Evolutionary conservation across 352 stramenopile genomes (phyloP).

Genomic region (Globisporangium solare): DNA sequence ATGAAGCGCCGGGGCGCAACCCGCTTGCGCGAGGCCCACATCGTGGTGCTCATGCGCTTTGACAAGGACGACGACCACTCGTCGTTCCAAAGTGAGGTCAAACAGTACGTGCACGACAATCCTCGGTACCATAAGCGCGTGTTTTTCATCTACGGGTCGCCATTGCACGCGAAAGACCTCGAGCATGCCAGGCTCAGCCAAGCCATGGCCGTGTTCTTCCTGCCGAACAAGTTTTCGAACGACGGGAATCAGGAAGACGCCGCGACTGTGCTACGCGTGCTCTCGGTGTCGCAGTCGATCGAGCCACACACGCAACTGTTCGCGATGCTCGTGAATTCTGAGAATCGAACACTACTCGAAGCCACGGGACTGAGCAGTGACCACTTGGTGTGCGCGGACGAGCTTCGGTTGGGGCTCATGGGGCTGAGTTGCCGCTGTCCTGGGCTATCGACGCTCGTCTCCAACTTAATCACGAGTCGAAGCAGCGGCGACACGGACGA

Average conservation of each 20-base stretch:
- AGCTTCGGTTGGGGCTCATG: conserved; percentile 81
- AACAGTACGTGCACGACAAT: conserved; percentile 66
- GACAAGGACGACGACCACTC: conserved; percentile 39
- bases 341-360: conserved; percentile 75
- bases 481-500: conserved; percentile 34
- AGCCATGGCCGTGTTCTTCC: conserved; percentile 77
- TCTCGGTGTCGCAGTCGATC: conserved; percentile 68
- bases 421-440: conserved; percentile 79
- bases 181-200: conserved; percentile 53
- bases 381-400: conserved; percentile 75
- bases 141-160: conserved; percentile 73
- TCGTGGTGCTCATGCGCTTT: conserved; percentile 78
- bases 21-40: conserved; percentile 68
- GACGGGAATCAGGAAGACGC: conserved; percentile 80
- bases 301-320: conserved; percentile 66
- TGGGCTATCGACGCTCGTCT: conserved; percentile 77
- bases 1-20: conserved; percentile 37
- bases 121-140: conserved; percentile 73
- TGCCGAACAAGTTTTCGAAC: conserved; percentile 80
- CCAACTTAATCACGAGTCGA: conserved; percentile 79
- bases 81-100: conserved; percentile 59
- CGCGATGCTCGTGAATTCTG: conserved; percentile 80
- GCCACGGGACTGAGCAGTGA: conserved; percentile 64
- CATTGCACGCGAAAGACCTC: conserved; percentile 49
- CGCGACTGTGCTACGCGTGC: conserved; percentile 71